phyloP scores from a whole-genome alignment of 208 protist species.

The Trypanosoma avium region DNA sequence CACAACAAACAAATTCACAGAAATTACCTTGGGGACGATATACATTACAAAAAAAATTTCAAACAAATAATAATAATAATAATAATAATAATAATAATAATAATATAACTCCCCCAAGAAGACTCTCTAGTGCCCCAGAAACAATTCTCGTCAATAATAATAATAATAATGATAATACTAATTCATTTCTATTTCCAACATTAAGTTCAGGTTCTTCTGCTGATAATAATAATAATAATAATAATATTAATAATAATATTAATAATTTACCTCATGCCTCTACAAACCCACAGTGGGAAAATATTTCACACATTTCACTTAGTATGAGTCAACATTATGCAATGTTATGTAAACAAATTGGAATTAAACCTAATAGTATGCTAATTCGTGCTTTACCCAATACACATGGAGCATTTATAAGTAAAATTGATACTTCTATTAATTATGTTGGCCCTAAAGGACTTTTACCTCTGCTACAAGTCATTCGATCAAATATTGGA shows the following conservation, averaged over 20 bases:
- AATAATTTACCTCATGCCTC: constrained; percentile 5
- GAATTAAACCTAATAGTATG: constrained; percentile 32
- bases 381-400: constrained; percentile 26
- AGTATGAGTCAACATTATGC: constrained; percentile 31
- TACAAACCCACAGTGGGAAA: not conserved
- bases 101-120: not conserved
- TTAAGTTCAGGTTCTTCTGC: not conserved
- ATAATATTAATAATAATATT: no score
- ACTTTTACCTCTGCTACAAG: constrained; percentile 39
- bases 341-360: constrained; percentile 25
- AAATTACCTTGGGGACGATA: constrained; percentile 15
- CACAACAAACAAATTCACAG: not conserved
- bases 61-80: no score
- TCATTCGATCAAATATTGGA: constrained; percentile 32
- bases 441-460: constrained; percentile 62
- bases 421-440: constrained; percentile 43
- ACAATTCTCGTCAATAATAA: not conserved
- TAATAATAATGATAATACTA: no score
- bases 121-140: constrained; percentile 4
- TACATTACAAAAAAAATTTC: constrained; percentile 1
- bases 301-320: not conserved
- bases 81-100: no score
- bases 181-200: not conserved
- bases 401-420: constrained; percentile 21
- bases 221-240: no score